Base-by-base conservation (phyloP, 2,329 filamentous ascomycete species). In the Calonectria hawksworthii region DNA sequence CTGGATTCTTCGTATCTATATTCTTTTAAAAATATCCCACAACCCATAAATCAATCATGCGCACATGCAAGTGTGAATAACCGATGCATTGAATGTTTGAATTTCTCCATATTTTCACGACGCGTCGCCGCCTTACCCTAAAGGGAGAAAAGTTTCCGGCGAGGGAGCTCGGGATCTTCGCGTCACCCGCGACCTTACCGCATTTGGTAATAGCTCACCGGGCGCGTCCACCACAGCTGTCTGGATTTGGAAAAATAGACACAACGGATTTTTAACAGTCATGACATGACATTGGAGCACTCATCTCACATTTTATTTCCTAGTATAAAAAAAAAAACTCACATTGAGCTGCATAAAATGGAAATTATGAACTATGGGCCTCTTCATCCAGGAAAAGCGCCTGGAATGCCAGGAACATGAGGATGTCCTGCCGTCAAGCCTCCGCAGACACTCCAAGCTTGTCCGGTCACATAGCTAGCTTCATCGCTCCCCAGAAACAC, bases 351-450 rank as follows among this genome's bases (percentile, higher is more conserved):
- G n/a, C 21, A 13, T 44, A 23, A n/a, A 47, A 23, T 47, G 10
- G 10, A 13, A 47, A 47, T 3, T 7, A 23, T 23, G 18, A 23
- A 47, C 44, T 23, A 23, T 4, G 9, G 44, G 4, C 10, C n/a
- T 14, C 32, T 28, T 61, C 23, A 61, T 28, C 23, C 13, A 0
- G 10, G 34, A 10, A 28, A 34, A 16, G 34, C n/a, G 11, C 56
- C 56, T 3, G 56, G 56, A 28, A 61, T 18, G 5, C 56, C 56
- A 14, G 56, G 56, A 13, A 61, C 6, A 28, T 38, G 8, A 18
- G 56, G 56, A 61, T 61, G 34, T 28, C 56, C 56, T 61, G 56
- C n/a, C 8, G 56, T 61, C 56, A 61, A 61, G 10, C 56, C 56
- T 61, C 56, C 56, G 23, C 56, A 61, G 34, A 61, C 34, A 5